These are phyloP conservation scores for Fusarium dlaminii DNA, from an alignment of 2,329 filamentous ascomycete species.

Conservation along the genomic window DNA sequence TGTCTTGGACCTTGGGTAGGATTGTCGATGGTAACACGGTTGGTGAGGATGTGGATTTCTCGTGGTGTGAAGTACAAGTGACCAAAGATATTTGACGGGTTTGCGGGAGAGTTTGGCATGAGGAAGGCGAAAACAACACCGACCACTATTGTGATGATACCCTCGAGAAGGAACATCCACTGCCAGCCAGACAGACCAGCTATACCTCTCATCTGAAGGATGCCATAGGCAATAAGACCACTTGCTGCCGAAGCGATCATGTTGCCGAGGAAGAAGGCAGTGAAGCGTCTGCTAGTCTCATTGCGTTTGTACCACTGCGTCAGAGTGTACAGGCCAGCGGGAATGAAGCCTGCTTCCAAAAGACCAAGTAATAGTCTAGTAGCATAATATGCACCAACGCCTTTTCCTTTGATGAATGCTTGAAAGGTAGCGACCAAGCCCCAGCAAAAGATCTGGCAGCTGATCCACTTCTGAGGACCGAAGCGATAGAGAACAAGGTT, in stretches of 20 bases:
- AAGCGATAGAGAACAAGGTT: conserved; percentile 1
- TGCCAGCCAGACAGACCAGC: conserved; percentile 54
- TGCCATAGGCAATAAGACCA: neutral
- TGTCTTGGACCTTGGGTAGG: neutral
- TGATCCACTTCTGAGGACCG: neutral
- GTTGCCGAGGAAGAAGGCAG: conserved; percentile 56
- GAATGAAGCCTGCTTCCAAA: conserved; percentile 25
- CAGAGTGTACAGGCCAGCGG: conserved; percentile 56
- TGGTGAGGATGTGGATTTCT: neutral
- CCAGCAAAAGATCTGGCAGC: neutral
- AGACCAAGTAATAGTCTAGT: neutral
- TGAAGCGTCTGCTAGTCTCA: conserved; percentile 55
- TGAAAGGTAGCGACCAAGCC: neutral
- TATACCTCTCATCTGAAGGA: neutral
- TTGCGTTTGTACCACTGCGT: conserved; percentile 57
- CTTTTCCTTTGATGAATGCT: neutral
- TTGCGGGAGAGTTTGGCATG: neutral
- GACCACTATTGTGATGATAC: neutral
- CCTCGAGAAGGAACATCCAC: conserved; percentile 29
- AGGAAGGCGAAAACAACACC: neutral
- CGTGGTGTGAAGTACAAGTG: neutral
- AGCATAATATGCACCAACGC: neutral
- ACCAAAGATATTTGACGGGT: neutral
- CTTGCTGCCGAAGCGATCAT: conserved; percentile 48
- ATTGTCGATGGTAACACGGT: neutral